Evolutionary conservation across 495 filamentous ascomycete species (phyloP), one percentile per base, ranked within the genome.

Genomic region (Daldinia loculata): DNA sequence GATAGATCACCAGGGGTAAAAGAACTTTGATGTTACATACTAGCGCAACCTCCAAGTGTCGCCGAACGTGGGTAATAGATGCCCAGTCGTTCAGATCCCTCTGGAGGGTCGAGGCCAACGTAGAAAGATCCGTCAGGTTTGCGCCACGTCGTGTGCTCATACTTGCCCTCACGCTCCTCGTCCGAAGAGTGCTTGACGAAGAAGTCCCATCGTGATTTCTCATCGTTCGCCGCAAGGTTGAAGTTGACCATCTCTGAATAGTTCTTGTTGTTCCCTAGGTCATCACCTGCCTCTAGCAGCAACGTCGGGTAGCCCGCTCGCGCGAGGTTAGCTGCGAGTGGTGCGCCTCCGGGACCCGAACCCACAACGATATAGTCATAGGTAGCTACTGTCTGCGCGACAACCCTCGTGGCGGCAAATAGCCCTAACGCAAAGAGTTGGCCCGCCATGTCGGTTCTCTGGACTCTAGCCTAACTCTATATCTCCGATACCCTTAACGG

Each of bases 361-460:
- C 90, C 90, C 0, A 91, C 86, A 22, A 92, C 82, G 61, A 92
- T 84, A 76, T 91, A 91, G 64, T 91, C 89, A 73, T 90, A 90
- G 6, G 71, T 65, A 43, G 67, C 64, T 2, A 50, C 62, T 15
- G 73, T 29, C 29, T 73, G 68, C 34, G 70, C 79, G 14, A 73
- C 57, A 52, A 72, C 75, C 14, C 50, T 65, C 22, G 76, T 51
- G 36, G 73, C 72, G 36, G 76, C 75, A 14, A 81, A 59, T 2
- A 82, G 61, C 57, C 69, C 69, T 30, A 67, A n/a, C 2, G 57
- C 27, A 24, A 77, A 34, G 39, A 75, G 36, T 57, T 63, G 72
- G 22, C 66, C 19, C 27, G 43, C 57, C 75, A 77, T 77, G 0
- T 36, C 67, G 36, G 4, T 57, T 32, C 7, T 45, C 3, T 38